Conservation (phyloP, 352 stramenopile species). For the Phytophthora lateralis region DNA sequence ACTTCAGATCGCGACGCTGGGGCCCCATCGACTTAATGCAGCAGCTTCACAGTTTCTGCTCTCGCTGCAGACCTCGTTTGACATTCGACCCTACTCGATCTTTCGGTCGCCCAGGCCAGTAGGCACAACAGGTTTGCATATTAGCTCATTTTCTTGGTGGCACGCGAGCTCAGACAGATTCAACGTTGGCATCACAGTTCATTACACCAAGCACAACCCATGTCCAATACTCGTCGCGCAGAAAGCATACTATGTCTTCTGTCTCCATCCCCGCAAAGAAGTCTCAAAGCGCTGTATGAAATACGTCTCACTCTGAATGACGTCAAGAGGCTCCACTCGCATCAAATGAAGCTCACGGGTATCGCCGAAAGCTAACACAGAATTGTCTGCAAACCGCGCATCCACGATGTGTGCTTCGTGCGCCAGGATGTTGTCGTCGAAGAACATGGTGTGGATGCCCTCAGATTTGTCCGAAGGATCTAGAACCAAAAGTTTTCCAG, state of each 20-base stretch:
- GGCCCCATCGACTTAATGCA: too few relatives aligned
- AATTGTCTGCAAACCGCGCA: constrained; percentile 35
- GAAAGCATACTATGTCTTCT: background rate
- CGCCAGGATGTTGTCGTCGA: constrained; percentile 81
- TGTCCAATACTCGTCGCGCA: too few relatives aligned
- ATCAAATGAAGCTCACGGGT: constrained; percentile 58
- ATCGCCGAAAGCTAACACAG: constrained; percentile 38
- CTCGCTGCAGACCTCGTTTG: too few relatives aligned
- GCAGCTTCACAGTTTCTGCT: too few relatives aligned
- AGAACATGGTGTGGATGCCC: constrained; percentile 63
- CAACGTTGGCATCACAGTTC: too few relatives aligned
- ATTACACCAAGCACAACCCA: too few relatives aligned
- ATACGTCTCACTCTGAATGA: constrained; percentile 52
- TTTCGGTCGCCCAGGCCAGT: too few relatives aligned
- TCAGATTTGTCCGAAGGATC: constrained; percentile 31
- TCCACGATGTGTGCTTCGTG: constrained; percentile 81
- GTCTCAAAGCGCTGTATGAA: constrained; percentile 57
- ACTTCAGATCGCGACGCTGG: too few relatives aligned
- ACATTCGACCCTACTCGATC: too few relatives aligned
- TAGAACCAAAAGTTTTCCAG: constrained; percentile 67
- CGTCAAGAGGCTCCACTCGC: constrained; percentile 71
- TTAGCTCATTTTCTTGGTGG: too few relatives aligned
- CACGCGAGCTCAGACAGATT: too few relatives aligned
- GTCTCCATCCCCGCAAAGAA: constrained; percentile 36
- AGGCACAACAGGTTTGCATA: too few relatives aligned